Percentiles rank a stretch among this genome's conserved stretches.
These are phyloP conservation scores for Phytophthora sp. DNA, from an alignment of 352 stramenopile species.

Conservation along the genomic window DNA sequence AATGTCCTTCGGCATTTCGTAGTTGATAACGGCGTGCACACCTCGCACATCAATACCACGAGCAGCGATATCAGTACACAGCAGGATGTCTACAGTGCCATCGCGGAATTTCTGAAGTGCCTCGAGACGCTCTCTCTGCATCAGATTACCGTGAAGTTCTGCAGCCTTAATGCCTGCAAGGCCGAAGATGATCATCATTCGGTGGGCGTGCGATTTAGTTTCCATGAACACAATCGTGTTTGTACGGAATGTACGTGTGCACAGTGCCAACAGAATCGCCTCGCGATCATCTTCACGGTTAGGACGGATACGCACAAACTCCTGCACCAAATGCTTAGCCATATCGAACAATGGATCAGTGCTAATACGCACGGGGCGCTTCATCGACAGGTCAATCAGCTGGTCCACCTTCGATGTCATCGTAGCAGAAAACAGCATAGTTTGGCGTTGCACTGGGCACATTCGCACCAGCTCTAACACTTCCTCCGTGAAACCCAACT, in stretches of 20 bases:
- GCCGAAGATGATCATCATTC: slow-evolving; percentile 97
- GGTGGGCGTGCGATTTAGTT: slow-evolving; percentile 96
- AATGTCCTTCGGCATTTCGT: slow-evolving; percentile 99
- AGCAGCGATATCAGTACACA: slow-evolving; percentile 99
- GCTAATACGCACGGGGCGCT: slow-evolving; percentile 95
- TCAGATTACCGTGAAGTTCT: slow-evolving; percentile 98
- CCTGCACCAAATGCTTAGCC: slow-evolving; percentile 96
- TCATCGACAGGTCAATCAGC: slow-evolving; percentile 96
- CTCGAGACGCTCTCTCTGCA: slow-evolving; percentile 96
- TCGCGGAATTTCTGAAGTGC: slow-evolving; percentile 97
- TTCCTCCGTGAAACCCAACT: slow-evolving; percentile 99
- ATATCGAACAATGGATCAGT: slow-evolving; percentile 96
- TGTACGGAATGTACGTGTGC: slow-evolving; percentile 95
- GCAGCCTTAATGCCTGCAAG: slow-evolving; percentile 96
- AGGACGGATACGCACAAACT: slow-evolving; percentile 97
- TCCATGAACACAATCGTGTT: slow-evolving; percentile 99
- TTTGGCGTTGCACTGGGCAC: slow-evolving; percentile 96
- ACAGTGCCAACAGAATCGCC: slow-evolving; percentile 95
- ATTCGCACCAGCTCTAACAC: slow-evolving; percentile 96
- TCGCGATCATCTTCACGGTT: slow-evolving; percentile 94
- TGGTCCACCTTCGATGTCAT: slow-evolving; percentile 98
- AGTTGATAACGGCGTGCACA: slow-evolving; percentile 99
- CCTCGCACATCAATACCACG: slow-evolving; percentile 98
- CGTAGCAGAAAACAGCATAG: slow-evolving; percentile 99
- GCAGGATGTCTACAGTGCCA: slow-evolving; percentile 94